Percentiles rank a stretch among this genome's conserved stretches.
phyloP scores from a whole-genome alignment of 495 filamentous ascomycete species.

The Neurospora intermedia region DNA sequence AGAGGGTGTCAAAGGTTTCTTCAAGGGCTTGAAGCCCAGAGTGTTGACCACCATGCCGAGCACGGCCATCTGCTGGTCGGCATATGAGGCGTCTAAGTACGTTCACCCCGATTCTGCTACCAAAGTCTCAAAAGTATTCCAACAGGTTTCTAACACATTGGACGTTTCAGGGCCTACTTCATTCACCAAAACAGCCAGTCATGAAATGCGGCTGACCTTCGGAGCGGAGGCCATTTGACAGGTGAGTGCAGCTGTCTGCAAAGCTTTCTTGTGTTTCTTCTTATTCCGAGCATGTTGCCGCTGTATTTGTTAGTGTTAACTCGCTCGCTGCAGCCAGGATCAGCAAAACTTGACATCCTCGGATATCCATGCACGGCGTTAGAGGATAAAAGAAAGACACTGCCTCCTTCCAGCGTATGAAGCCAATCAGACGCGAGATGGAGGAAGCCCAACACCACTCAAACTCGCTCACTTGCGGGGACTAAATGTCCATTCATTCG shows the following conservation, averaged over 20 bases:
- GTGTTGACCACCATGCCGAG: slow-evolving; percentile 97
- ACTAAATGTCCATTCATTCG: neutral
- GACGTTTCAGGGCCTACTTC: slow-evolving; percentile 40
- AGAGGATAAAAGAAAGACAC: neutral
- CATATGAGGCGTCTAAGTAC: slow-evolving; percentile 48
- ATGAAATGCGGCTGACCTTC: neutral
- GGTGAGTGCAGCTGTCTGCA: neutral
- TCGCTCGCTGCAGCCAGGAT: neutral
- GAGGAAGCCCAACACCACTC: neutral
- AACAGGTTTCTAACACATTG: slow-evolving; percentile 6
- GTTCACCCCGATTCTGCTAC: slow-evolving; percentile 8
- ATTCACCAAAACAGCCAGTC: slow-evolving; percentile 34
- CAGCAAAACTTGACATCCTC: neutral
- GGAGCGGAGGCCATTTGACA: neutral
- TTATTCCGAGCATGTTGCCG: neutral
- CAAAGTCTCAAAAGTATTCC: neutral
- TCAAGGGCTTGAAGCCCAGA: slow-evolving; percentile 81
- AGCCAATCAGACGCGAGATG: neutral
- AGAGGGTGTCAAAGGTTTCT: slow-evolving; percentile 80
- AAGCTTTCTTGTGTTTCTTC: neutral
- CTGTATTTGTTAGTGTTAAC: neutral
- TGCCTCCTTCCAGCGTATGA: neutral
- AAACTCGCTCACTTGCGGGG: neutral
- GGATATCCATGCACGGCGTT: neutral
- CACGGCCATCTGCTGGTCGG: slow-evolving; percentile 96